These are phyloP conservation scores for Populus tremula DNA, from an alignment of 345 rosid genomes.

Conservation along the genomic window DNA sequence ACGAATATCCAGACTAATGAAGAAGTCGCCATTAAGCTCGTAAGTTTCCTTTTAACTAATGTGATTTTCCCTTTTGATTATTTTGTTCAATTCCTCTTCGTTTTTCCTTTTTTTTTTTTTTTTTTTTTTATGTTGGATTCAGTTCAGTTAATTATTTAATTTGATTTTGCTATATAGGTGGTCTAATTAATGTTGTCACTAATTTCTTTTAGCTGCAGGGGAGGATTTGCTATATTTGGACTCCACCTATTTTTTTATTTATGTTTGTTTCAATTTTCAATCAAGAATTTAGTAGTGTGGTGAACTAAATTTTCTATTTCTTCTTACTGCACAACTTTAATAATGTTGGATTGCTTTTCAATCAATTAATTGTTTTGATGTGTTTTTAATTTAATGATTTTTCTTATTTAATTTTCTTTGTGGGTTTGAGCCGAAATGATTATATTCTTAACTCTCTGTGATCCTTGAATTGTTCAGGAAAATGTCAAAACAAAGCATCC, in stretches of 20 bases:
- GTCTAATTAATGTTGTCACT: too few relatives aligned
- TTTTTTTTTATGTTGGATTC: background rate
- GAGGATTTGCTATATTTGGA: background rate
- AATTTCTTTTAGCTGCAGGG: too few relatives aligned
- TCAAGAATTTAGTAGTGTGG: background rate
- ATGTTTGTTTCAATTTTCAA: too few relatives aligned
- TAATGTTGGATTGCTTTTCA: background rate
- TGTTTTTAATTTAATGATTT: background rate
- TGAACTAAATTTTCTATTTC: background rate
- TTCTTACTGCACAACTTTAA: background rate
- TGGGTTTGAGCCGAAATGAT: background rate
- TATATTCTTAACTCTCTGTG: background rate
- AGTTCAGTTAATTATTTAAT: too few relatives aligned
- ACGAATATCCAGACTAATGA: slow-evolving; percentile 84
- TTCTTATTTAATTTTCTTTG: background rate
- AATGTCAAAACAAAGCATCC: slow-evolving; percentile 93
- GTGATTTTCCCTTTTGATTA: background rate
- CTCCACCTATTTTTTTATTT: background rate
- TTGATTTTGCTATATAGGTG: too few relatives aligned
- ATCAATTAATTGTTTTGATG: background rate
- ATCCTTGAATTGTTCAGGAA: slow-evolving; percentile 48
- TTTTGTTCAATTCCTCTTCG: background rate
- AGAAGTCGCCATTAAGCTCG: slow-evolving; percentile 97
- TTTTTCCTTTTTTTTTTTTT: too few relatives aligned
- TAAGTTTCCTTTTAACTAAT: slow-evolving; percentile 35